A percentile compares a stretch with the other conserved stretches of the same genome.
Conservation (phyloP, 805 yeast genomes). For the Sugiyamaella lignohabitans region DNA sequence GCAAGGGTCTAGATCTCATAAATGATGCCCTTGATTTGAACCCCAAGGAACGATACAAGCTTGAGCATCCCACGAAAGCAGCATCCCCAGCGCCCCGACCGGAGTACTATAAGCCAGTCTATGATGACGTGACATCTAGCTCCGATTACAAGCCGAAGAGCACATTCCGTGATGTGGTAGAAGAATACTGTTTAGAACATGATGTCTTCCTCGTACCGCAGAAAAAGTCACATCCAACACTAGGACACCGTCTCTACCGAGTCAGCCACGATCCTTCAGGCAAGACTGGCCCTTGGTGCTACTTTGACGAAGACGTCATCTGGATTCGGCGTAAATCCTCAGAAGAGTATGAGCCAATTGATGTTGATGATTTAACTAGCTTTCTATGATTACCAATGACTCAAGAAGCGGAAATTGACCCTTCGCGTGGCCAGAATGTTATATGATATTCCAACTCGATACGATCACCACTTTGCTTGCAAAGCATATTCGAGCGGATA, state of each 20-base stretch:
- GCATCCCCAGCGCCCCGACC: background rate
- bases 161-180: conserved; percentile 61
- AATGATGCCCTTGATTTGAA: conserved; percentile 27
- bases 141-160: background rate
- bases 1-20: conserved; percentile 30
- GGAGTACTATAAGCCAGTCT: background rate
- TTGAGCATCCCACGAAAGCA: conserved; percentile 3
- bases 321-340: conserved; percentile 36
- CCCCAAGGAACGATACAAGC: conserved; percentile 4
- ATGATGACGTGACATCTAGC: background rate
- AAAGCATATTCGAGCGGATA: too few species aligned
- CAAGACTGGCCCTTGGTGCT: conserved; percentile 35
- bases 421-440: too few species aligned
- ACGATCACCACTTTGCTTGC: too few species aligned
- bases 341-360: background rate
- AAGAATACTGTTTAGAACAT: conserved; percentile 48
- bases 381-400: background rate
- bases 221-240: conserved; percentile 29
- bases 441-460: too few species aligned
- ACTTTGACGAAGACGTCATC: conserved; percentile 59
- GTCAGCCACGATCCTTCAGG: conserved; percentile 30
- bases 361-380: background rate
- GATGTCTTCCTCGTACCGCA: conserved; percentile 40
- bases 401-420: background rate
- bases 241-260: conserved; percentile 42